Base-by-base conservation (phyloP, 73 alveolate species). In the Paramecium octaurelia region DNA sequence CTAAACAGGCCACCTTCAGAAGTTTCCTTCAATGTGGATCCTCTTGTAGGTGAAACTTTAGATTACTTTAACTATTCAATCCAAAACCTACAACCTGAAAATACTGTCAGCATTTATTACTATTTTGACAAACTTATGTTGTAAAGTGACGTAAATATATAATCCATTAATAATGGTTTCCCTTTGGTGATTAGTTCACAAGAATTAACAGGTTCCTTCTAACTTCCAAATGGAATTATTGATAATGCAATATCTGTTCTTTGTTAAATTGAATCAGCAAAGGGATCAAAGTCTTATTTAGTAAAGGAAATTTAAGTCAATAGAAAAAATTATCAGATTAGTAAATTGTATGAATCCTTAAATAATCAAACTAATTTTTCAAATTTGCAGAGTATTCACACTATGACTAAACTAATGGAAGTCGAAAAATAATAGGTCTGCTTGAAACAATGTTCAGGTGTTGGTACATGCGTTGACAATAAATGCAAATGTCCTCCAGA, bases 391-490 rank as follows among this genome's bases (percentile, higher is more conserved):
- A 68, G 85, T 14, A 68, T 31, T 4, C 48, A 68, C 16, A 68
- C 48, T 12, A 34, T 68, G 46, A 35, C 27, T 68, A 14, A 68
- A 35, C 16, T 29, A 68, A 34, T 68, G 6, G 23, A 68, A 24
- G 5, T 35, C 5, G 85, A 68, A 68, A 24, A 29, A 7, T 35
- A 68, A 68, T 68, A 68, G 12, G 48, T 35, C 2, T 68, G 85
- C 27, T 68, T 68, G 27, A 68, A 68, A 68, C 27, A 68, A 23
- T 68, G 85, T n/a, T 68, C 85, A 16, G 85, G 85, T 14, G 85
- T 68, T 14, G 85, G 85, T 68, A 34, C 48, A 21, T 68, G 85
- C 27, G 48, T 68, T 68, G 48, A 68, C 27, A 0, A 35, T 29
- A 35, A 34, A 68, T 68, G 85, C 6, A 14, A 4, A 24, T 68